phyloP scores from a whole-genome alignment of 371 early-diverging fungal genomes.

The Thermomucor indicae-seudaticae region DNA sequence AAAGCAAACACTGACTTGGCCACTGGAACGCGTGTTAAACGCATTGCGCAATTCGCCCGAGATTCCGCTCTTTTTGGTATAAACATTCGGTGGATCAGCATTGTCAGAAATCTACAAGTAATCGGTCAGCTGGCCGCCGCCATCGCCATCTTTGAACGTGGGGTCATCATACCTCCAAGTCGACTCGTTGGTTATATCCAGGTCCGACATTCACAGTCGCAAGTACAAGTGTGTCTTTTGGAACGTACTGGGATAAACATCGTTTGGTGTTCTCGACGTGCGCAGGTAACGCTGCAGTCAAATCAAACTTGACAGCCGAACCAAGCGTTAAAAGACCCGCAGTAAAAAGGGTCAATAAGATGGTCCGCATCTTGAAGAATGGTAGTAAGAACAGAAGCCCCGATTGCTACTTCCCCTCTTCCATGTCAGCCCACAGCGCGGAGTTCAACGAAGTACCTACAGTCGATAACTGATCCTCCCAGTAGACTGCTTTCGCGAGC shows the following conservation, averaged over 20 bases:
- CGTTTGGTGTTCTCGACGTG: conserved; percentile 31
- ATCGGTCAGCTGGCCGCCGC: too few relatives aligned
- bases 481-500: too few relatives aligned
- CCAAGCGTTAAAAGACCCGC: neutral
- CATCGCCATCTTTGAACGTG: neutral
- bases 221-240: conserved; percentile 68
- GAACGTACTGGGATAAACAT: conserved; percentile 77
- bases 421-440: too few relatives aligned
- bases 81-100: conserved; percentile 55
- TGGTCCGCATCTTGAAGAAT: too few relatives aligned
- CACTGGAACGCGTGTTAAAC: conserved; percentile 79
- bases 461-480: too few relatives aligned
- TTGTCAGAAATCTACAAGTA: conserved; percentile 58
- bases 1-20: conserved; percentile 85
- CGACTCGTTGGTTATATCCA: conserved; percentile 67
- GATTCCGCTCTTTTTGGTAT: conserved; percentile 53
- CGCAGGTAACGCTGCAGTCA: conserved; percentile 47
- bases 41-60: conserved; percentile 51
- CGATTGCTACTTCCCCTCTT: too few relatives aligned
- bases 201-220: conserved; percentile 64
- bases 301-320: conserved; percentile 73
- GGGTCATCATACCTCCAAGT: conserved; percentile 51
- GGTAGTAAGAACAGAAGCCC: too few relatives aligned
- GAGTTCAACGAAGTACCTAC: too few relatives aligned
- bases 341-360: conserved; percentile 3